Percentiles rank a stretch among this genome's conserved stretches.
phyloP scores from a whole-genome alignment of 2,329 filamentous ascomycete genomes.

The Trichothecium sympodiale region DNA sequence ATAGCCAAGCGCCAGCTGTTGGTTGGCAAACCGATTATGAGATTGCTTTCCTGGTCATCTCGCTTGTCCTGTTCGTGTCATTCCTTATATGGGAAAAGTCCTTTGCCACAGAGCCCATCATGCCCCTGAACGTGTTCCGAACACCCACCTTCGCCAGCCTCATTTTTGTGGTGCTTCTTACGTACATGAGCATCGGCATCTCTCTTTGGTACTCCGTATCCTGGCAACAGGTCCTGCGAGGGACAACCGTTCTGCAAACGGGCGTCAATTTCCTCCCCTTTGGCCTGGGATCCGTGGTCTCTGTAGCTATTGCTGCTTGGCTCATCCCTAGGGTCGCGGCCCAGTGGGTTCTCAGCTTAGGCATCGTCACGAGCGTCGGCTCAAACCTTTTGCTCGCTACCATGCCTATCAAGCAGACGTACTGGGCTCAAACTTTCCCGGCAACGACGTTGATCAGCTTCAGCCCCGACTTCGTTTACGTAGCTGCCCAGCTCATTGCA shows the following conservation, averaged over 20 bases:
- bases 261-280: slow-evolving; percentile 27
- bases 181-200: slow-evolving; percentile 37
- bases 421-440: slow-evolving; percentile 27
- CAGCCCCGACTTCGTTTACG: slow-evolving; percentile 38
- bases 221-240: slow-evolving; percentile 31
- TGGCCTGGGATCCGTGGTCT: slow-evolving; percentile 22
- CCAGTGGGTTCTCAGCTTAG: slow-evolving; percentile 35
- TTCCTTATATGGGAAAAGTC: slow-evolving; percentile 31
- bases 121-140: slow-evolving; percentile 32
- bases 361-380: slow-evolving; percentile 16
- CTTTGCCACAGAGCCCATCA: slow-evolving; percentile 27
- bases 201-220: slow-evolving; percentile 34
- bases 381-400: slow-evolving; percentile 20
- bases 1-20: slow-evolving; percentile 27
- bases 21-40: slow-evolving; percentile 32
- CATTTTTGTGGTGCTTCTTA: slow-evolving; percentile 29
- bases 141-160: slow-evolving; percentile 31
- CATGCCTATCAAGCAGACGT: slow-evolving; percentile 31
- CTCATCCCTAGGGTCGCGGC: slow-evolving; percentile 33
- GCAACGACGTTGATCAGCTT: slow-evolving; percentile 19
- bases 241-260: slow-evolving; percentile 26
- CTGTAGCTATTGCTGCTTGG: slow-evolving; percentile 30
- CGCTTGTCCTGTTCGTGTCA: slow-evolving; percentile 14
- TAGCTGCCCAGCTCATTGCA: slow-evolving; percentile 40
- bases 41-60: slow-evolving; percentile 25